These are phyloP conservation scores for Arthroderma sp. DNA, from an alignment of 2,329 filamentous ascomycete genomes.

Conservation along the genomic window DNA sequence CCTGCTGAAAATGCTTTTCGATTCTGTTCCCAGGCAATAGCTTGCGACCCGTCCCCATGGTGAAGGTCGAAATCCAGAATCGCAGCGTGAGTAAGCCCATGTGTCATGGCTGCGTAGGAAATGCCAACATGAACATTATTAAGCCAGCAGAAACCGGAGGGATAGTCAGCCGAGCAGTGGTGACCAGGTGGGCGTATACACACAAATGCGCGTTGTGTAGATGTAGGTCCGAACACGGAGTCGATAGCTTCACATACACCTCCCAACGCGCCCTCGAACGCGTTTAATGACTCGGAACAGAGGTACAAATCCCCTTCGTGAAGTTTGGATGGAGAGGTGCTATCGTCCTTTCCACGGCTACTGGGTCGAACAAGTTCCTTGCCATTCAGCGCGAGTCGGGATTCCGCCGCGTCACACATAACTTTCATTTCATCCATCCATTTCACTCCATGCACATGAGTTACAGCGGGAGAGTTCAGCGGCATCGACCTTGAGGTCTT, in stretches of 20 bases:
- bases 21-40: slow-evolving; percentile 87
- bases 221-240: slow-evolving; percentile 53
- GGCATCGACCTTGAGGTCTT: slow-evolving; percentile 63
- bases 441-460: slow-evolving; percentile 75
- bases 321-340: slow-evolving; percentile 41
- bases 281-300: slow-evolving; percentile 69
- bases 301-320: slow-evolving; percentile 89
- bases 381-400: slow-evolving; percentile 60
- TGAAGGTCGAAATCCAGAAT: slow-evolving; percentile 89
- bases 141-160: slow-evolving; percentile 95
- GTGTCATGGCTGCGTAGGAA: slow-evolving; percentile 68
- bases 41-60: slow-evolving; percentile 89
- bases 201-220: slow-evolving; percentile 71
- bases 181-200: slow-evolving; percentile 87
- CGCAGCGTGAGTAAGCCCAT: slow-evolving; percentile 83
- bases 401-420: slow-evolving; percentile 72
- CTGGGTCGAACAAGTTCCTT: slow-evolving; percentile 61
- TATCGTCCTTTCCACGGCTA: slow-evolving; percentile 24
- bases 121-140: slow-evolving; percentile 98
- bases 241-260: slow-evolving; percentile 91
- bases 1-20: slow-evolving; percentile 47
- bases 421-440: slow-evolving; percentile 88
- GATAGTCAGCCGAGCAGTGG: slow-evolving; percentile 78
- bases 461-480: slow-evolving; percentile 63
- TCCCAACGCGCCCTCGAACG: slow-evolving; percentile 81